These are phyloP conservation scores for Cytospora mali DNA, from an alignment of 2,329 filamentous ascomycete species.

Conservation along the genomic window DNA sequence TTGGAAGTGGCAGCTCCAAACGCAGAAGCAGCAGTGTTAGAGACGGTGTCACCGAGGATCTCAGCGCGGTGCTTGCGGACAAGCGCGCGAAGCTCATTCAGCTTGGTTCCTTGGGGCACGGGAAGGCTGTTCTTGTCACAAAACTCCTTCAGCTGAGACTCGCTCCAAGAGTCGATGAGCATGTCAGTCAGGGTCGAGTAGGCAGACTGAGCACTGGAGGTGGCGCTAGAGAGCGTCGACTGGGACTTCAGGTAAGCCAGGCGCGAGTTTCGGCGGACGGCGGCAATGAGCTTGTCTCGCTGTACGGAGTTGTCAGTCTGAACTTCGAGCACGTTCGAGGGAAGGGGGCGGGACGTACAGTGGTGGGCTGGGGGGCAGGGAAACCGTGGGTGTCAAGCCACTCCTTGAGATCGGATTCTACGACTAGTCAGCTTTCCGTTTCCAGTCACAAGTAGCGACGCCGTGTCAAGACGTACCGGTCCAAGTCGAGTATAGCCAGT, in stretches of 20 bases:
- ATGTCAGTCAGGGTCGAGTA: slow-evolving; percentile 78
- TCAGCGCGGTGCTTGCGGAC: slow-evolving; percentile 83
- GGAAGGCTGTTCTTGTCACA: slow-evolving; percentile 84
- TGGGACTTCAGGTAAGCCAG: slow-evolving; percentile 72
- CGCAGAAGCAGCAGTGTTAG: slow-evolving; percentile 59
- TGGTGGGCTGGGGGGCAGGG: slow-evolving; percentile 80
- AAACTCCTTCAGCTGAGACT: slow-evolving; percentile 87
- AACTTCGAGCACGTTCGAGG: accelerated
- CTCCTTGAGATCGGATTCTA: slow-evolving; percentile 86
- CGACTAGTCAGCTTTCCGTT: neutral
- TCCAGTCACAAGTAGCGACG: neutral
- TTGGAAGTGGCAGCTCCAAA: slow-evolving; percentile 74
- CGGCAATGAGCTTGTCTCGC: slow-evolving; percentile 86
- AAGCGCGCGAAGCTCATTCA: slow-evolving; percentile 86
- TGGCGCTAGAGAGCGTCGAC: slow-evolving; percentile 61
- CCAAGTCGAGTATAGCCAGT: slow-evolving; percentile 94
- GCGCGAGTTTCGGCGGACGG: slow-evolving; percentile 87
- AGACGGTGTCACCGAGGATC: slow-evolving; percentile 66
- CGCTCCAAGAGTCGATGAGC: slow-evolving; percentile 87
- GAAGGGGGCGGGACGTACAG: slow-evolving; percentile 39
- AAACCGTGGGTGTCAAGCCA: slow-evolving; percentile 91
- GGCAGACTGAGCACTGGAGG: slow-evolving; percentile 67
- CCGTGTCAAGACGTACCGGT: slow-evolving; percentile 46
- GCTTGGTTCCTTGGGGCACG: slow-evolving; percentile 86
- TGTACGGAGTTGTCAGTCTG: slow-evolving; percentile 33